Evolutionary conservation across 768 basidiomycete species (phyloP), one percentile per base, ranked within the genome.

Genomic region (Trametes sanguinea): DNA sequence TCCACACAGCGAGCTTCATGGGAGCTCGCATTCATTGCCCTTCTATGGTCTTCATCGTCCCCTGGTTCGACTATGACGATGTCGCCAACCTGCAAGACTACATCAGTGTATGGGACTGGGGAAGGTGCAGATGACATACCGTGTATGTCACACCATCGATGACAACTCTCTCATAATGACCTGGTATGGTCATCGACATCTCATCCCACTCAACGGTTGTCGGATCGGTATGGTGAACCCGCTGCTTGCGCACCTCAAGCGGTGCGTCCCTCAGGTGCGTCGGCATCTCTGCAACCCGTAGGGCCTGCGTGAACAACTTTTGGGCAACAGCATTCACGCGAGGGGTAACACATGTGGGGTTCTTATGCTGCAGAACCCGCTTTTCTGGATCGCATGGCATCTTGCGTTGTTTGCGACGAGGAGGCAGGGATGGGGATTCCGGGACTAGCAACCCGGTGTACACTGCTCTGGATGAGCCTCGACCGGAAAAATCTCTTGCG

Each of bases 41-140:
- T 74, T 33, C 64, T 69, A 60, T 57, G 71, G 58, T 84, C 73
- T 37, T 74, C 74, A 57, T 86, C 85, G 35, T 75, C 64, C 1
- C 87, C 88, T 10, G 83, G 83, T 62, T 80, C 77, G 2, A 89
- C 84, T 78, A 88, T 83, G 0, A 89, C 82, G 51, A 80, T 71
- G 61, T 90, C 86, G 10, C 87, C 87, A 45, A 79, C 74, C 89
- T 90, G 47, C 1, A n/a, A 40, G 8, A 46, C 22, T 22, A 22
- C 22, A 22, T 22, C 22, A 22, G 22, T 11, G 4, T 5, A 27
- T 37, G 0, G 17, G 16, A 22, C 22, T 22, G 22, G 17, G 29
- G 2, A 0, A 55, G 52, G 1, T 9, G 39, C 47, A 40, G 27
- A 43, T 33, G 14, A 74, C 77, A 62, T 66, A 86, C 89, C 30